Conservation (phyloP, 2,329 filamentous ascomycete genomes). For the Didymella pinodella region DNA sequence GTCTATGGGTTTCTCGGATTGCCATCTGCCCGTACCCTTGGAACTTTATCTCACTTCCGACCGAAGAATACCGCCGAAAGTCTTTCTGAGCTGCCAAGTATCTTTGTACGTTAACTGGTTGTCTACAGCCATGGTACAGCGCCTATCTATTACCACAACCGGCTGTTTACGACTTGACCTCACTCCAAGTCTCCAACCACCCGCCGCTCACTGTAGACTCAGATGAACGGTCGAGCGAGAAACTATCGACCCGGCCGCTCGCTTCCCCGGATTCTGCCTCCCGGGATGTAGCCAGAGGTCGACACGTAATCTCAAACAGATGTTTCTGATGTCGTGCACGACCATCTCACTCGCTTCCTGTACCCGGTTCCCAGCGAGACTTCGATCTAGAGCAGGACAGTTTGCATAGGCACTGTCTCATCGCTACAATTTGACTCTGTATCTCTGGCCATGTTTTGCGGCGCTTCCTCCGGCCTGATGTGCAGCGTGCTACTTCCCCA, state of each 20-base stretch:
- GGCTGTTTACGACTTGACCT: conserved; percentile 2
- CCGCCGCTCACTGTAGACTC: neutral
- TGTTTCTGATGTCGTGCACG: neutral
- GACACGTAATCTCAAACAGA: neutral
- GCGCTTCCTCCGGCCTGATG: neutral
- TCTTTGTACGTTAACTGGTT: neutral
- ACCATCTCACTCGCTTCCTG: neutral
- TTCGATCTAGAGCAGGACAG: neutral
- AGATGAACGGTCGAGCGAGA: neutral
- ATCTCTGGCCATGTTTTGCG: neutral
- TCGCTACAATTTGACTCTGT: neutral
- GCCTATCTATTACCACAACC: conserved; percentile 1
- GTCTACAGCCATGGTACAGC: neutral
- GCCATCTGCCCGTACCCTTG: neutral
- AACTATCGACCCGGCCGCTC: neutral
- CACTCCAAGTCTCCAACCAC: neutral
- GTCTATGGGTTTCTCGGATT: neutral
- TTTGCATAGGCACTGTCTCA: neutral
- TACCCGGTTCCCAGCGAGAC: neutral
- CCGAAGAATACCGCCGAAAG: neutral
- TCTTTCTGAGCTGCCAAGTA: neutral
- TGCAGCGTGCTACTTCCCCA: too few relatives aligned
- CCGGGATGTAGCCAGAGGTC: neutral
- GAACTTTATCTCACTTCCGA: neutral
- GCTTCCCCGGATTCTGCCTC: neutral